Conservation (phyloP, 1,284 basidiomycete genomes). For the Trametes versicolor region DNA sequence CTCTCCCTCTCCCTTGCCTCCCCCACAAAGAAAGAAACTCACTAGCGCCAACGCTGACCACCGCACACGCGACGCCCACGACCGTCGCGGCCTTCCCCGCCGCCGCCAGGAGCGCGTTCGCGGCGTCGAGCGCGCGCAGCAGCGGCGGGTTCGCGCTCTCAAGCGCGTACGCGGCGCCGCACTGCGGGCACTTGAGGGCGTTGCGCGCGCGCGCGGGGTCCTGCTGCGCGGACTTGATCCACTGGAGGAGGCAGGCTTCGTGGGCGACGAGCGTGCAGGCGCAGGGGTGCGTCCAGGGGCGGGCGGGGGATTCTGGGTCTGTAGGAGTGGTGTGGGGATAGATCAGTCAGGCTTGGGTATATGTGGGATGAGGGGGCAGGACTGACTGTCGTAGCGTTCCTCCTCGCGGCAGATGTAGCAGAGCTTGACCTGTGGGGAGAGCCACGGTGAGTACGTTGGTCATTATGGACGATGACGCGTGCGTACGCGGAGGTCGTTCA, state of each 20-base stretch:
- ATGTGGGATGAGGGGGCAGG: constrained; percentile 8
- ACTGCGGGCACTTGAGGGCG: constrained; percentile 83
- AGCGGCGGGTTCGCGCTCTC: constrained; percentile 66
- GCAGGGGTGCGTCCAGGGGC: constrained; percentile 81
- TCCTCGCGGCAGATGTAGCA: constrained; percentile 85
- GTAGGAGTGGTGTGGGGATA: constrained; percentile 2
- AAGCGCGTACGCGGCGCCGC: constrained; percentile 70
- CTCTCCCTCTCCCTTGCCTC: background rate
- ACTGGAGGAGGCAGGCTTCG: constrained; percentile 78
- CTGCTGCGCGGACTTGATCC: constrained; percentile 75
- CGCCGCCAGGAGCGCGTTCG: constrained; percentile 58
- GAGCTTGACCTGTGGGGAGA: constrained; percentile 64
- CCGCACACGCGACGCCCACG: constrained; percentile 54
- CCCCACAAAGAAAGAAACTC: constrained; percentile 31
- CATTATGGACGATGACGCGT: background rate
- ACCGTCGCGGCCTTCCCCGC: constrained; percentile 62
- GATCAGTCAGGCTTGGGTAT: background rate
- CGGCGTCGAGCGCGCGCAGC: constrained; percentile 58
- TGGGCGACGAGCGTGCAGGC: constrained; percentile 83
- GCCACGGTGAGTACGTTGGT: background rate
- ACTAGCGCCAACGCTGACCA: constrained; percentile 55
- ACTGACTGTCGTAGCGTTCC: constrained; percentile 64
- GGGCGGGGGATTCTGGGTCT: constrained; percentile 58
- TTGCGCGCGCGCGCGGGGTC: constrained; percentile 60
- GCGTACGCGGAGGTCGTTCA: constrained; percentile 56